phyloP scores from a whole-genome alignment of 768 basidiomycete species.

The Glaciozyma martinii region DNA sequence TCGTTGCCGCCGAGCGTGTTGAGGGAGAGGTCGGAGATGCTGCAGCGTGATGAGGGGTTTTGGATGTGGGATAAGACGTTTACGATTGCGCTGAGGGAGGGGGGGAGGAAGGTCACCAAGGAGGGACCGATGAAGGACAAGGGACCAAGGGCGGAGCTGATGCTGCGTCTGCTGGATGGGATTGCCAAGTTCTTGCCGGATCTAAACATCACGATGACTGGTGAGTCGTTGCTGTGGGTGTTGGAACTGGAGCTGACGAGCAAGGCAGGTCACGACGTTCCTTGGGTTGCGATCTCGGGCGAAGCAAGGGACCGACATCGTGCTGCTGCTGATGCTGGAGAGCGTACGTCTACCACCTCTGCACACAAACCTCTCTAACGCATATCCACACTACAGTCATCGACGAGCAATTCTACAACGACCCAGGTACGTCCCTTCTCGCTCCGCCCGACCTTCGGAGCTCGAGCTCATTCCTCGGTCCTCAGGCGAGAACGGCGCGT shows the following conservation, averaged over 20 bases:
- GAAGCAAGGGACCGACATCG: slow-evolving; percentile 11
- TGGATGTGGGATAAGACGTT: slow-evolving; percentile 24
- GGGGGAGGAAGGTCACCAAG: no score
- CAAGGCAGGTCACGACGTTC: slow-evolving; percentile 24
- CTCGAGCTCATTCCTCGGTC: neutral
- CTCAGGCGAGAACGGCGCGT: slow-evolving; percentile 12
- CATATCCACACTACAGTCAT: no score
- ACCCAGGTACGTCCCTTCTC: neutral
- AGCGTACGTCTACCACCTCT: neutral
- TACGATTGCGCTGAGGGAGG: no score
- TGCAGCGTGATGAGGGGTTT: slow-evolving; percentile 21
- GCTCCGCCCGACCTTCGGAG: neutral
- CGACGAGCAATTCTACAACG: neutral
- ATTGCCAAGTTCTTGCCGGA: slow-evolving; percentile 30
- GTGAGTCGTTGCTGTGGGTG: neutral
- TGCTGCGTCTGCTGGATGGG: slow-evolving; percentile 19
- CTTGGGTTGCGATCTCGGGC: slow-evolving; percentile 24
- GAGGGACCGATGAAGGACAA: slow-evolving; percentile 17
- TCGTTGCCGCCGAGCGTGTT: slow-evolving; percentile 37
- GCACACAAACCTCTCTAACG: neutral
- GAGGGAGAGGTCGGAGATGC: slow-evolving; percentile 13
- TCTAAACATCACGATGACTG: slow-evolving; percentile 26
- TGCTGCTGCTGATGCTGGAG: slow-evolving; percentile 11
- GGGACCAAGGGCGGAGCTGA: slow-evolving; percentile 18
- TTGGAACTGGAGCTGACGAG: neutral